These are phyloP conservation scores for Diaporthe citrichinensis DNA, from an alignment of 2,329 filamentous ascomycete species.

Conservation along the genomic window DNA sequence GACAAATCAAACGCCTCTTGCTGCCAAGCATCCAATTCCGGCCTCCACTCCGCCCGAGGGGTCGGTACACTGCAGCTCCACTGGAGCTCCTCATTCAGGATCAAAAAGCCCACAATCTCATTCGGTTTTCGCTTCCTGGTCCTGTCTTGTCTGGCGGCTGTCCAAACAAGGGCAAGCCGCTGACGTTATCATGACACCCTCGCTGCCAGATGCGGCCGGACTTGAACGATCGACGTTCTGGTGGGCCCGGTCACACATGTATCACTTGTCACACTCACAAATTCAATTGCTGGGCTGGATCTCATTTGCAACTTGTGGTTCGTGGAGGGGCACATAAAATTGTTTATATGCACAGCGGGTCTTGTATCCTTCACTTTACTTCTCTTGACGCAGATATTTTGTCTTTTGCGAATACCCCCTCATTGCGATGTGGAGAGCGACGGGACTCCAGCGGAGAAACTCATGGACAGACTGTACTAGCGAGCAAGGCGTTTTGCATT, in stretches of 20 bases:
- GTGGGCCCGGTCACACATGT: neutral
- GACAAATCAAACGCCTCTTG: neutral
- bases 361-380: conserved; percentile 9
- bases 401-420: conserved; percentile 29
- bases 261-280: conserved; percentile 6
- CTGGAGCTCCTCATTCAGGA: conserved; percentile 6
- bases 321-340: neutral
- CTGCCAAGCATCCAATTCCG: conserved; percentile 19
- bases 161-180: neutral
- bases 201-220: neutral
- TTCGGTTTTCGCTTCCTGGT: neutral
- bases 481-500: conserved; percentile 31
- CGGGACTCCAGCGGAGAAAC: conserved; percentile 15
- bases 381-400: neutral
- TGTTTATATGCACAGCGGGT: conserved; percentile 8
- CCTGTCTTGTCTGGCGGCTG: neutral
- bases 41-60: conserved; percentile 11
- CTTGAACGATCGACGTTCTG: neutral
- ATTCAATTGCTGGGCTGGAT: conserved; percentile 17
- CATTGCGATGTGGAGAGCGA: conserved; percentile 17
- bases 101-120: conserved; percentile 8
- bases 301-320: conserved; percentile 23
- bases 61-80: conserved; percentile 8
- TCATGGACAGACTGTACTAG: neutral
- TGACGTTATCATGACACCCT: conserved; percentile 18